A percentile compares a stretch with the other conserved stretches of the same genome.
Conservation (phyloP, 345 rosid species). For the Murraya koenigii region DNA sequence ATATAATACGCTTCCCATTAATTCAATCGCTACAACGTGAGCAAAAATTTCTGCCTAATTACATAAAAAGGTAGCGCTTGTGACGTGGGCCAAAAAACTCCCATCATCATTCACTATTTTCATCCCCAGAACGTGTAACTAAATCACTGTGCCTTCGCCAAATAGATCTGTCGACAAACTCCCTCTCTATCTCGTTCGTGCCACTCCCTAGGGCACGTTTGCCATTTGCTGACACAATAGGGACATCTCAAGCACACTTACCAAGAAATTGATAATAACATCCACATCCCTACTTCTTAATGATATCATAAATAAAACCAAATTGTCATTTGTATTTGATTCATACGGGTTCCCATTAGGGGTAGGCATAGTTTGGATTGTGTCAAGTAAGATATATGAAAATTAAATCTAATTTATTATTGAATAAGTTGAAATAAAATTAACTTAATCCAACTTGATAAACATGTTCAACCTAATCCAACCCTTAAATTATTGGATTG, state of each 20-base stretch:
- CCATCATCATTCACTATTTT: neutral
- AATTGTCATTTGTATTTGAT: neutral
- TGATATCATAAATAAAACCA: too few species aligned
- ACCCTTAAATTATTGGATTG: too few species aligned
- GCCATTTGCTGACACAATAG: conserved; percentile 12
- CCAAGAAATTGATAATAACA: neutral
- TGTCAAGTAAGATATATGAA: too few species aligned
- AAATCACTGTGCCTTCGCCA: neutral
- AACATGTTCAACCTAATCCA: too few species aligned
- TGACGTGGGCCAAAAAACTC: neutral
- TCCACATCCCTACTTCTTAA: neutral
- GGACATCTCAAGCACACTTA: conserved; percentile 30
- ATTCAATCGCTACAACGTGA: neutral
- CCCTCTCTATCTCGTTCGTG: neutral
- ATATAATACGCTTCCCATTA: neutral
- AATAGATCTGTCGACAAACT: conserved; percentile 7
- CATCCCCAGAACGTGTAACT: neutral
- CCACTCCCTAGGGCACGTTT: conserved; percentile 22
- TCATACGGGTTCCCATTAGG: too few species aligned
- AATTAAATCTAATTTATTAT: too few species aligned
- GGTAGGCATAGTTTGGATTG: too few species aligned
- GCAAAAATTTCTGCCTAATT: neutral
- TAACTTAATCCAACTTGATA: too few species aligned
- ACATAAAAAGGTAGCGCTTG: too few species aligned
- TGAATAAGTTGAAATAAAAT: too few species aligned